Conservation (phyloP, 2,329 filamentous ascomycete genomes). For the Fusarium napiforme region DNA sequence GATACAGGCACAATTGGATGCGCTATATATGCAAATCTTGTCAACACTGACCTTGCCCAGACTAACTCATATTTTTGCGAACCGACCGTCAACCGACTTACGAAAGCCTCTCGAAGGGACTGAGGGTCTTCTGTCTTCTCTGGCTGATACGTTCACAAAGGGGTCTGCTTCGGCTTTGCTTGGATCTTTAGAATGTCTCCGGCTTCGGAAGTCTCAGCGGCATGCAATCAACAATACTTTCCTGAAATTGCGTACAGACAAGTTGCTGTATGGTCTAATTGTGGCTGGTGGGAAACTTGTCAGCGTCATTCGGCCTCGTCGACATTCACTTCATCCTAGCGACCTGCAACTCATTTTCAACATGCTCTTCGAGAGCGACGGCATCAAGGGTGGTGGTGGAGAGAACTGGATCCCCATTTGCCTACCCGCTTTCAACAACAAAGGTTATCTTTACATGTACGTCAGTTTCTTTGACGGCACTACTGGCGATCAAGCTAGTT, state of each 20-base stretch:
- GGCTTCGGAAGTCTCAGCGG: conserved; percentile 87
- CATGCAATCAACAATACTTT: conserved; percentile 88
- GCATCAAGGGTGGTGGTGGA: conserved; percentile 87
- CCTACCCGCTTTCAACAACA: conserved; percentile 95
- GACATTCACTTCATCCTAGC: conserved; percentile 94
- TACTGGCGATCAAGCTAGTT: conserved; percentile 54
- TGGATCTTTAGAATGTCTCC: conserved; percentile 92
- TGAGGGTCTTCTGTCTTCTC: conserved; percentile 87
- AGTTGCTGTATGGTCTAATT: conserved; percentile 90
- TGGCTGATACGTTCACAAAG: conserved; percentile 93
- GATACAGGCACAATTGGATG: conserved; percentile 87
- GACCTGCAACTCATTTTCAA: conserved; percentile 98
- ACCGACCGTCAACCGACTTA: conserved; percentile 93
- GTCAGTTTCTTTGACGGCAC: conserved; percentile 87
- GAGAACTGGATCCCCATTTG: conserved; percentile 99
- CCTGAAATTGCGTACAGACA: conserved; percentile 79
- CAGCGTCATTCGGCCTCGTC: conserved; percentile 92
- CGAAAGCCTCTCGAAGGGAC: conserved; percentile 91
- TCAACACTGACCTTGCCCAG: conserved; percentile 92
- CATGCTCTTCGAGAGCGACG: conserved; percentile 96
- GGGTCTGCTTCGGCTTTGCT: conserved; percentile 91
- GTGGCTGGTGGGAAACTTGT: conserved; percentile 93
- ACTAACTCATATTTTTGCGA: conserved; percentile 85
- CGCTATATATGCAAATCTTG: conserved; percentile 97
- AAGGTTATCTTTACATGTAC: conserved; percentile 98